These are phyloP conservation scores for Pythium sp. DNA, from an alignment of 352 stramenopile species.

Conservation along the genomic window DNA sequence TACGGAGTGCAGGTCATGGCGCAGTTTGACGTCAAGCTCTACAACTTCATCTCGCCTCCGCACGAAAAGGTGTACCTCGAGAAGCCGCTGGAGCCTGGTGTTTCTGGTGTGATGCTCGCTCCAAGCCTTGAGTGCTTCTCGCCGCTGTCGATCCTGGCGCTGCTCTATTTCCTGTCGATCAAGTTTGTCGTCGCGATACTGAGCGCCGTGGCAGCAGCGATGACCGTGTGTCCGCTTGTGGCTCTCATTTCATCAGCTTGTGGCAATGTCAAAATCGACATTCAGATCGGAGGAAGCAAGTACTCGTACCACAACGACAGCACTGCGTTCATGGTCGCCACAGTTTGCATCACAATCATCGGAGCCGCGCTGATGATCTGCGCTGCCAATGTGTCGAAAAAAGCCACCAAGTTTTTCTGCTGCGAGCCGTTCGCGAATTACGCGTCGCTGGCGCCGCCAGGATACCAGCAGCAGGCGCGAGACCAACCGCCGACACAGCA, in stretches of 20 bases:
- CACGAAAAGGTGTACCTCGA: conserved; percentile 10
- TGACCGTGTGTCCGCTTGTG: conserved; percentile 34
- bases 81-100: background rate
- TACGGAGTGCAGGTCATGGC: conserved; percentile 46
- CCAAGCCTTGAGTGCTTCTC: conserved; percentile 52
- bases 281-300: conserved; percentile 19
- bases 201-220: conserved; percentile 28
- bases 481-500: conserved; percentile 1
- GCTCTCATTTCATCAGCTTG: conserved; percentile 17
- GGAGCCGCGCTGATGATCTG: conserved; percentile 52
- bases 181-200: conserved; percentile 50
- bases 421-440: conserved; percentile 38
- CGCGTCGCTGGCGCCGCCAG: background rate
- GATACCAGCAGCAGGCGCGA: conserved; percentile 12
- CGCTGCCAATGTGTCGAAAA: conserved; percentile 36
- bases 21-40: conserved; percentile 51
- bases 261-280: conserved; percentile 18
- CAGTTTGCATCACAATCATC: conserved; percentile 40
- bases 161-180: conserved; percentile 63
- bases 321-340: conserved; percentile 23
- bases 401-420: conserved; percentile 45
- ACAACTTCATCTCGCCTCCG: conserved; percentile 52
- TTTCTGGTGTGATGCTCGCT: conserved; percentile 24
- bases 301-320: conserved; percentile 22
- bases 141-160: conserved; percentile 57